phyloP scores from a whole-genome alignment of 2,329 filamentous ascomycete genomes.

The Exophiala viscosa region DNA sequence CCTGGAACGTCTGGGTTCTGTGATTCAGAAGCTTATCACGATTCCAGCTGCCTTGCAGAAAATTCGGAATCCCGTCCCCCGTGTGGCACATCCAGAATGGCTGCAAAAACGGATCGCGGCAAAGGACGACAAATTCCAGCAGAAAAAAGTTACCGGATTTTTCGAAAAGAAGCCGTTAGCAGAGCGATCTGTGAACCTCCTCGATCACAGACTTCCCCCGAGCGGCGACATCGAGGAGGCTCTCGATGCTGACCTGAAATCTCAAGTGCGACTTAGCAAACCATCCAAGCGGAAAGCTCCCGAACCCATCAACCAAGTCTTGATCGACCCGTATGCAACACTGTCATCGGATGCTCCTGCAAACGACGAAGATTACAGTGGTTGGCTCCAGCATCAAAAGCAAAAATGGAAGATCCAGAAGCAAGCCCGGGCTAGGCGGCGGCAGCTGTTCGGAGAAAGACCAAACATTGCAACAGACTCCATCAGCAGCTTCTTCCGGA shows the following conservation, averaged over 20 bases:
- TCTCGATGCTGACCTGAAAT: slow-evolving; percentile 64
- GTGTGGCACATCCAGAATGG: slow-evolving; percentile 95
- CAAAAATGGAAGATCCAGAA: slow-evolving; percentile 99
- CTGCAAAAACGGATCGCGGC: slow-evolving; percentile 86
- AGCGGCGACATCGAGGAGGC: slow-evolving; percentile 76
- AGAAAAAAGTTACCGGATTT: slow-evolving; percentile 96
- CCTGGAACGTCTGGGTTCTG: slow-evolving; percentile 86
- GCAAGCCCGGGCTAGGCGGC: slow-evolving; percentile 75
- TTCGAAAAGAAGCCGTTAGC: slow-evolving; percentile 61
- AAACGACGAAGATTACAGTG: slow-evolving; percentile 79
- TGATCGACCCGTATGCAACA: slow-evolving; percentile 69
- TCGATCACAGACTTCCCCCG: slow-evolving; percentile 55
- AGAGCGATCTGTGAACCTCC: slow-evolving; percentile 48
- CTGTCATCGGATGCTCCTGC: slow-evolving; percentile 80
- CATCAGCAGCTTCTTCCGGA: slow-evolving; percentile 74
- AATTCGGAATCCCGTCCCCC: slow-evolving; percentile 86
- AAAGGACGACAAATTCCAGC: slow-evolving; percentile 96
- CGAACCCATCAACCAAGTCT: slow-evolving; percentile 52
- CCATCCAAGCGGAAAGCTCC: slow-evolving; percentile 70
- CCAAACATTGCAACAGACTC: slow-evolving; percentile 58
- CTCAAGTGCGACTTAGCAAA: slow-evolving; percentile 59
- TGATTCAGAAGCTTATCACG: slow-evolving; percentile 98
- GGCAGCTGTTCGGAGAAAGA: slow-evolving; percentile 90
- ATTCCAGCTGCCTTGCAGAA: slow-evolving; percentile 97
- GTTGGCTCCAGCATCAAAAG: slow-evolving; percentile 91